Percentiles rank a stretch among this genome's conserved stretches.
These are phyloP conservation scores for Fraxinus nigra DNA, from an alignment of 305 asterid species.

Conservation along the genomic window DNA sequence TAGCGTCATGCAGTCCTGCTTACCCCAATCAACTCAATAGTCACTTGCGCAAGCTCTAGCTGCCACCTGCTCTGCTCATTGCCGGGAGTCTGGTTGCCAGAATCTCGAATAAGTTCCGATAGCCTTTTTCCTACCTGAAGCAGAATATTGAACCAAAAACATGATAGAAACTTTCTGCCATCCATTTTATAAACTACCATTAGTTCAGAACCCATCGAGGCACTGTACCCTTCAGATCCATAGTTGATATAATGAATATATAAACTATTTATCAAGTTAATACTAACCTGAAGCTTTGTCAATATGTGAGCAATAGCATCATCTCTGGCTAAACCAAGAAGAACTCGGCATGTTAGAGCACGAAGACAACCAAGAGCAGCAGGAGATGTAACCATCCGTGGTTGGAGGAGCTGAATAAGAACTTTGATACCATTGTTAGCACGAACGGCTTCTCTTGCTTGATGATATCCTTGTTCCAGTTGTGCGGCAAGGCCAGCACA, in stretches of 20 bases:
- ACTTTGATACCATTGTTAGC: constrained; percentile 94
- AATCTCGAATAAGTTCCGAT: constrained; percentile 96
- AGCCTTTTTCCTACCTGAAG: constrained; percentile 89
- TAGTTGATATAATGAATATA: background rate
- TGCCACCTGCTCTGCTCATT: constrained; percentile 96
- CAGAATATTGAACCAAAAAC: constrained; percentile 17
- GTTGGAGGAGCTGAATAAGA: constrained; percentile 97
- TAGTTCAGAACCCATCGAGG: background rate
- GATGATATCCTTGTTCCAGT: constrained; percentile 91
- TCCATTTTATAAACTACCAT: background rate
- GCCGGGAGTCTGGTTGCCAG: constrained; percentile 79
- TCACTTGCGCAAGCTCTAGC: constrained; percentile 86
- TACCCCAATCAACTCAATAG: constrained; percentile 94
- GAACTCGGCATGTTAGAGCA: constrained; percentile 98
- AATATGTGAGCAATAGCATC: constrained; percentile 93
- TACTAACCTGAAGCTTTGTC: constrained; percentile 91
- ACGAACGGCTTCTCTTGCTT: constrained; percentile 97
- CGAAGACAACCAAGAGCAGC: constrained; percentile 96
- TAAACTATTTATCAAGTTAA: background rate
- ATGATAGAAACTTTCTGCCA: background rate
- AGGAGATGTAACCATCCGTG: constrained; percentile 86
- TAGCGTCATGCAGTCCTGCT: constrained; percentile 20
- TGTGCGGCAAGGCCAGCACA: constrained; percentile 98
- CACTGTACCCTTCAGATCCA: background rate
- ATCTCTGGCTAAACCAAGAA: constrained; percentile 98